Conservation (phyloP, 768 basidiomycete genomes). For the Leccinum sublutescens region DNA sequence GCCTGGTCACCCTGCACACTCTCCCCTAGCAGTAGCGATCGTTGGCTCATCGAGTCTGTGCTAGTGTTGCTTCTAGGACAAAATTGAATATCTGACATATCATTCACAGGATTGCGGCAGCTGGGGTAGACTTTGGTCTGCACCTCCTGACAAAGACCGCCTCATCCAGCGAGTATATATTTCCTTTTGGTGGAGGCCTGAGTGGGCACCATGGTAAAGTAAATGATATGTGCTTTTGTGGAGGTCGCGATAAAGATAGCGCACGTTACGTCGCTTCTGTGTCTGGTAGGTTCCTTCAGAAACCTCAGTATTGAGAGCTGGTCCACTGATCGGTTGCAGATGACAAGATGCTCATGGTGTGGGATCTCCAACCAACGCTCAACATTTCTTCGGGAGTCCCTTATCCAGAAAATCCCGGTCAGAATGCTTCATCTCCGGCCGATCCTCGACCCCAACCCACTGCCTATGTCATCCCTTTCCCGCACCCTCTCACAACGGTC, state of each 20-base stretch:
- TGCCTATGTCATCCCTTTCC: constrained; percentile 71
- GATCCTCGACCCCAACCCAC: constrained; percentile 62
- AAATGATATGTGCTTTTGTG: constrained; percentile 79
- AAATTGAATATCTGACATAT: constrained; percentile 8
- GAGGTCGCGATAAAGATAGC: constrained; percentile 66
- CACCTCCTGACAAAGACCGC: constrained; percentile 64
- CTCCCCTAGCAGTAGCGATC: constrained; percentile 62
- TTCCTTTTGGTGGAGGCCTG: constrained; percentile 74
- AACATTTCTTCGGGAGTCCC: constrained; percentile 41
- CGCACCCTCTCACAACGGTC: constrained; percentile 69
- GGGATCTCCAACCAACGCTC: constrained; percentile 70
- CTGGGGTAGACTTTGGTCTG: constrained; percentile 66
- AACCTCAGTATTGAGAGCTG: background rate
- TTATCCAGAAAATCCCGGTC: constrained; percentile 32
- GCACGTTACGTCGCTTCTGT: constrained; percentile 77
- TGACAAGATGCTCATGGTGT: constrained; percentile 83
- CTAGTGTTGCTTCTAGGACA: background rate
- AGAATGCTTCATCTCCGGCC: constrained; percentile 30
- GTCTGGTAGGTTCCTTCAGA: constrained; percentile 48
- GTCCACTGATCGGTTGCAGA: constrained; percentile 40
- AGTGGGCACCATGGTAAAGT: constrained; percentile 80
- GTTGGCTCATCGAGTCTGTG: constrained; percentile 72
- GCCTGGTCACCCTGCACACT: constrained; percentile 74
- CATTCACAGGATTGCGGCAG: constrained; percentile 59
- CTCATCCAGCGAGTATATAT: constrained; percentile 49